phyloP scores from a whole-genome alignment of 352 stramenopile species.

The Phytophthora aleatoria region DNA sequence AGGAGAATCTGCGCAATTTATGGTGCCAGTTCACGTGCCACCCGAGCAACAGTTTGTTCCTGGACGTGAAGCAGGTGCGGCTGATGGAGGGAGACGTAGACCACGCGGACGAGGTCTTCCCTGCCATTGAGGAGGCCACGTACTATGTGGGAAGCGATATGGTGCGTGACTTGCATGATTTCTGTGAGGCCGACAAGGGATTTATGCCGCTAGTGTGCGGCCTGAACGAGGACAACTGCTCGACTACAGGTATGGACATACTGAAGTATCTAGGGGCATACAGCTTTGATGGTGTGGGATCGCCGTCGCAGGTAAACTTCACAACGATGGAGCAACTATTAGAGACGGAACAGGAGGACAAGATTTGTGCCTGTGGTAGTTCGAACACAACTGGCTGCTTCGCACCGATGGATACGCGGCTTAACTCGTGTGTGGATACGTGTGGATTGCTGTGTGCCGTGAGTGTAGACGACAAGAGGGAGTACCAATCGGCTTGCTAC shows the following conservation, averaged over 20 bases:
- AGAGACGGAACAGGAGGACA: constrained; percentile 39
- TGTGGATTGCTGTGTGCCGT: constrained; percentile 68
- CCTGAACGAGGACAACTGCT: constrained; percentile 53
- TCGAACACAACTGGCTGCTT: constrained; percentile 48
- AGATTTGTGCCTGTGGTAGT: constrained; percentile 54
- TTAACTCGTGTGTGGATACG: constrained; percentile 58
- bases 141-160: constrained; percentile 74
- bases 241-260: constrained; percentile 50
- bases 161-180: constrained; percentile 77
- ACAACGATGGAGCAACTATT: constrained; percentile 62
- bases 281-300: constrained; percentile 68
- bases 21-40: constrained; percentile 85
- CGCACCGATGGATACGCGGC: constrained; percentile 47
- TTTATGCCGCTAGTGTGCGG: constrained; percentile 59
- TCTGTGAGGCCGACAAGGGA: constrained; percentile 57
- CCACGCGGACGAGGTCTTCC: constrained; percentile 58
- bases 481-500: constrained; percentile 51
- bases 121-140: constrained; percentile 67
- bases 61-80: constrained; percentile 71
- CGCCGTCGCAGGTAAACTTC: constrained; percentile 73
- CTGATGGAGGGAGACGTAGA: constrained; percentile 57
- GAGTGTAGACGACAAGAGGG: constrained; percentile 35
- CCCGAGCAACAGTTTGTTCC: constrained; percentile 78
- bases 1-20: constrained; percentile 76
- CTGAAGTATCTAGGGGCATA: constrained; percentile 67